Percentiles rank a stretch among this genome's conserved stretches.
Conservation (phyloP, 768 basidiomycete species). For the Pisolithus albus region DNA sequence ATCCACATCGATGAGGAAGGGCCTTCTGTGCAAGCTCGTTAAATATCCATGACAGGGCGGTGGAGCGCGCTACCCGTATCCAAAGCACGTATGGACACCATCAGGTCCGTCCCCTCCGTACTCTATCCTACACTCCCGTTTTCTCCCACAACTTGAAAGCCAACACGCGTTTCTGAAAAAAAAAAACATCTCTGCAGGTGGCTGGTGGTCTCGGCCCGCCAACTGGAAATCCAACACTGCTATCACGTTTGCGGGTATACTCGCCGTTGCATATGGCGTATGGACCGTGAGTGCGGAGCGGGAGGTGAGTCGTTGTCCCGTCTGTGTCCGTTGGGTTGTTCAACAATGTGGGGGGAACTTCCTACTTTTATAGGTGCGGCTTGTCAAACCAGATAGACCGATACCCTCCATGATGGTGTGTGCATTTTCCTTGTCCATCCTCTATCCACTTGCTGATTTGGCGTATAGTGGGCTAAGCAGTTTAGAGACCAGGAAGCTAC, state of each 20-base stretch:
- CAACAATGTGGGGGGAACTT: background rate
- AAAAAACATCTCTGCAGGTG: slow-evolving; percentile 45
- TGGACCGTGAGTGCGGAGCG: slow-evolving; percentile 71
- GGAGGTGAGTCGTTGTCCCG: slow-evolving; percentile 51
- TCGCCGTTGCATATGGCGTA: slow-evolving; percentile 54
- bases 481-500: slow-evolving; percentile 30
- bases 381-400: slow-evolving; percentile 51
- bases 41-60: slow-evolving; percentile 48
- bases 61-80: slow-evolving; percentile 84
- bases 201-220: slow-evolving; percentile 90
- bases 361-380: slow-evolving; percentile 40
- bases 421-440: slow-evolving; percentile 18
- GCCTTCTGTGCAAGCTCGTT: too few species aligned
- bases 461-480: slow-evolving; percentile 44
- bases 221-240: slow-evolving; percentile 89
- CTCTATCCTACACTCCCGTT: background rate
- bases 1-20: too few species aligned
- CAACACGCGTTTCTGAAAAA: background rate
- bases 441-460: slow-evolving; percentile 2
- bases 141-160: slow-evolving; percentile 2
- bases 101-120: slow-evolving; percentile 48
- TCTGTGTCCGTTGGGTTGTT: slow-evolving; percentile 3
- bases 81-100: slow-evolving; percentile 93
- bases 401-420: slow-evolving; percentile 84
- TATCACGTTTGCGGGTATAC: slow-evolving; percentile 63